Base-by-base conservation (phyloP, 331 rosid genomes). In the Malus hybrid region DNA sequence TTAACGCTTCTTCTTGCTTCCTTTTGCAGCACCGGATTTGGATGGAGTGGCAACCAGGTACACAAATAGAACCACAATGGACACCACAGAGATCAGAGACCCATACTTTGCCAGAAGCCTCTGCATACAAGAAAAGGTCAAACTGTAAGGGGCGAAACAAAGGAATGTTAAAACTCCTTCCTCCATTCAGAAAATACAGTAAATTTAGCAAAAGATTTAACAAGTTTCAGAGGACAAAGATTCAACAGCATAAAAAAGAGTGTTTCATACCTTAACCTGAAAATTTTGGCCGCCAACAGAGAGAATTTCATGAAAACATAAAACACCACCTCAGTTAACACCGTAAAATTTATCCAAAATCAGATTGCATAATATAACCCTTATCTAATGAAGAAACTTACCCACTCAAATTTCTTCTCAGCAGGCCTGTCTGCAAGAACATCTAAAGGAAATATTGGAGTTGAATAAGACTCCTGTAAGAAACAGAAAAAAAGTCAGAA, bases 1-100 rank as follows among this genome's bases (percentile, higher is more conserved):
- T 50, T 85, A 94, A 78, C 99, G 97, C 96, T 85, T 94, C 93
- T 94, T 94, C 96, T 94, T 94, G 97, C 97, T 79, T 78, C 92
- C 97, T 74, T 94, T 94, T 18, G 85, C 79, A 1, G 73, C 79
- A 50, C 88, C 24, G 8, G 99, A 92, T 85, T 92, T 94, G 18
- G 97, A 90, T 73, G 99, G 99, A 24, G 89, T 44, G 4, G 83
- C 88, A 29, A 94, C 82, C 82, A 92, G 86, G 84, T 77, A 92
- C 46, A 94, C 81, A 71, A 94, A 94, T 83, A 89, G 66, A 69
- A 81, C 90, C 34, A 94, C 46, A 2, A 94, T 83, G 83, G 97
- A 85, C 57, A 90, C 36, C 78, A 94, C 99, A 3, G 97, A 90
- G 78, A 92, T 71, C 67, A 94, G 86, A 81, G 97, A 86, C 48